These are phyloP conservation scores for Pinus taeda DNA, from an alignment of 75 land plant genomes.

Conservation along the genomic window DNA sequence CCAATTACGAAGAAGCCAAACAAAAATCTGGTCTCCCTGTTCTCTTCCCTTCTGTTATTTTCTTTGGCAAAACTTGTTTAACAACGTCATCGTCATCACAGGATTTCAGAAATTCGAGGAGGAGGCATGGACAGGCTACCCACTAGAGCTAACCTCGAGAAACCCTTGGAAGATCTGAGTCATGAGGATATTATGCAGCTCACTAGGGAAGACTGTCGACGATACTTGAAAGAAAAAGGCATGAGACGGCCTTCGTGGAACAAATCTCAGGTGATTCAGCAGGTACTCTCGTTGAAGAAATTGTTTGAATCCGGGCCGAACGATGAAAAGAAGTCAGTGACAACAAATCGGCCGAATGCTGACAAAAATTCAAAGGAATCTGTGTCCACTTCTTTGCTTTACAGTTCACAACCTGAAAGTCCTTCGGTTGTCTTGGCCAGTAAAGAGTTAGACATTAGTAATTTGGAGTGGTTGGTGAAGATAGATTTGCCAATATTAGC, in stretches of 20 bases:
- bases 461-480: not conserved
- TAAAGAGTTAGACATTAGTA: no score
- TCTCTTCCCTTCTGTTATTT: no score
- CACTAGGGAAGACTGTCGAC: constrained; percentile 91
- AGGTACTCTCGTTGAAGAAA: constrained; percentile 60
- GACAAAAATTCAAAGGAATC: not conserved
- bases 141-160: constrained; percentile 29
- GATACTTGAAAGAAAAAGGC: constrained; percentile 74
- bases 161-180: constrained; percentile 74
- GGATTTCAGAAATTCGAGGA: no score
- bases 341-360: no score
- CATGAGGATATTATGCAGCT: constrained; percentile 89
- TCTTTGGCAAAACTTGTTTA: no score
- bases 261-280: constrained; percentile 79
- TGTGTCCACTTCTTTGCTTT: not conserved
- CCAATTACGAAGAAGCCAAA: no score
- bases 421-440: not conserved
- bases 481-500: constrained; percentile 4
- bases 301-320: constrained; percentile 21
- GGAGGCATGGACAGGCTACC: no score
- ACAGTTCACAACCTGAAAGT: no score
- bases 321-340: not conserved
- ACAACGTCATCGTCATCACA: no score
- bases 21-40: no score
- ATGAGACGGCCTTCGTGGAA: constrained; percentile 74